Conservation (phyloP, 2,329 filamentous ascomycete genomes). For the Monosporascus cannonballus region DNA sequence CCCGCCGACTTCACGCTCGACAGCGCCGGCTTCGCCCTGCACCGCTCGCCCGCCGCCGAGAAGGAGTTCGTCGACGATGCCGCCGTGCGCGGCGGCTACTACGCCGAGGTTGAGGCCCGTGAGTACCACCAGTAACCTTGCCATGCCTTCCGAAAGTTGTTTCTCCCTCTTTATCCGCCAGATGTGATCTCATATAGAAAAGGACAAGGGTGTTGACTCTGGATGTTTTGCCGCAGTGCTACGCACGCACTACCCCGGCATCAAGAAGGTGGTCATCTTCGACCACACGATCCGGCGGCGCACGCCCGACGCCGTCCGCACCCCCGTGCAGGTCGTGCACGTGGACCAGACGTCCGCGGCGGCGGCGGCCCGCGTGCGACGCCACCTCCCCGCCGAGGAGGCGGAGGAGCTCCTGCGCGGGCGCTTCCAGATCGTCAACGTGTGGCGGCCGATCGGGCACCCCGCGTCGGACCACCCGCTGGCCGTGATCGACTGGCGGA, state of each 20-base stretch:
- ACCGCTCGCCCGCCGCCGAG: conserved; percentile 44
- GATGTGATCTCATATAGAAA: too few species aligned
- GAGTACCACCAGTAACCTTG: conserved; percentile 34
- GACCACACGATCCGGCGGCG: conserved; percentile 64
- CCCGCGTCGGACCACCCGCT: conserved; percentile 54
- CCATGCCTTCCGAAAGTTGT: too few species aligned
- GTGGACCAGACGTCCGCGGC: conserved; percentile 65
- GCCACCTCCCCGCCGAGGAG: conserved; percentile 50
- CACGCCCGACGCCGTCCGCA: conserved; percentile 47
- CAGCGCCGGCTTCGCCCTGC: conserved; percentile 52
- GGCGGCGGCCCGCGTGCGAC: conserved; percentile 53
- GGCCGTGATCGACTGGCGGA: conserved; percentile 57
- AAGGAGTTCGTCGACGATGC: conserved; percentile 49
- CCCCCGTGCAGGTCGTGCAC: conserved; percentile 64
- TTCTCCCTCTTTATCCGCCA: too few species aligned
- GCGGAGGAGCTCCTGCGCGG: conserved; percentile 50
- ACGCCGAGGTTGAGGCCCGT: conserved; percentile 52
- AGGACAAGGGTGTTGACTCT: too few species aligned
- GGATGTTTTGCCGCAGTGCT: too few species aligned
- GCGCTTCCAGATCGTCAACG: conserved; percentile 63
- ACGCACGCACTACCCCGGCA: not conserved
- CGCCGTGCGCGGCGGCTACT: conserved; percentile 51
- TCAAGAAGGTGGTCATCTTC: conserved; percentile 52
- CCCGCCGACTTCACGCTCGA: conserved; percentile 46
- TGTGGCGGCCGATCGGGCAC: conserved; percentile 63